Evolutionary conservation across 2,329 filamentous ascomycete species (phyloP).

Genomic region (Aspergillus versicolor): DNA sequence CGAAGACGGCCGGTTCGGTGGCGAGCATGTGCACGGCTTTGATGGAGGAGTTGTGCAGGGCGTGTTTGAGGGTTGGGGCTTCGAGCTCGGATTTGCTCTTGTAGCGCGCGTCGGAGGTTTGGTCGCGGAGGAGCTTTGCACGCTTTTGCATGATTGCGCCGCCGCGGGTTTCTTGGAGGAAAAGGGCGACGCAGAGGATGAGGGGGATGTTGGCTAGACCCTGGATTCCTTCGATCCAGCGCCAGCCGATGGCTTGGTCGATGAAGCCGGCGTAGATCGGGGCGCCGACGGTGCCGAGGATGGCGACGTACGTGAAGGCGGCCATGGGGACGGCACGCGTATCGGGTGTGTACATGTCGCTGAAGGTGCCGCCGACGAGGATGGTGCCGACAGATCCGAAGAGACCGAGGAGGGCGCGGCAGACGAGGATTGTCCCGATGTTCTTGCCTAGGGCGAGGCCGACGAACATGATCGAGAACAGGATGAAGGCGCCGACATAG

Average conservation of each 20-base stretch:
- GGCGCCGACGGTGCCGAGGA: conserved; percentile 53
- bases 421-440: conserved; percentile 50
- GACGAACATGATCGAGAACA: conserved; percentile 51
- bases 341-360: conserved; percentile 50
- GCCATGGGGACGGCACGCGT: conserved; percentile 50
- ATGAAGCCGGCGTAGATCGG: conserved; percentile 57
- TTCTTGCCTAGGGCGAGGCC: conserved; percentile 49
- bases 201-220: conserved; percentile 53
- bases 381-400: conserved; percentile 53
- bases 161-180: conserved; percentile 50
- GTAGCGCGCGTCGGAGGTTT: conserved; percentile 52
- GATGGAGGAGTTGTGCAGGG: conserved; percentile 47
- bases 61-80: conserved; percentile 47
- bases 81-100: conserved; percentile 53
- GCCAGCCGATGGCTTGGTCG: conserved; percentile 53
- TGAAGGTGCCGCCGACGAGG: conserved; percentile 51
- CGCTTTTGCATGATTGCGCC: conserved; percentile 50
- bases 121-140: conserved; percentile 48
- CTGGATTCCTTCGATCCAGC: conserved; percentile 56
- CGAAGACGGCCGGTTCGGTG: conserved; percentile 51
- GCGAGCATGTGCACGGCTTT: conserved; percentile 53
- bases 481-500: conserved; percentile 48
- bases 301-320: conserved; percentile 50
- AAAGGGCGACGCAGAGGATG: conserved; percentile 44
- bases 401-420: conserved; percentile 49